Base-by-base conservation (phyloP, 2,329 filamentous ascomycete genomes). In the Beauveria sp. region DNA sequence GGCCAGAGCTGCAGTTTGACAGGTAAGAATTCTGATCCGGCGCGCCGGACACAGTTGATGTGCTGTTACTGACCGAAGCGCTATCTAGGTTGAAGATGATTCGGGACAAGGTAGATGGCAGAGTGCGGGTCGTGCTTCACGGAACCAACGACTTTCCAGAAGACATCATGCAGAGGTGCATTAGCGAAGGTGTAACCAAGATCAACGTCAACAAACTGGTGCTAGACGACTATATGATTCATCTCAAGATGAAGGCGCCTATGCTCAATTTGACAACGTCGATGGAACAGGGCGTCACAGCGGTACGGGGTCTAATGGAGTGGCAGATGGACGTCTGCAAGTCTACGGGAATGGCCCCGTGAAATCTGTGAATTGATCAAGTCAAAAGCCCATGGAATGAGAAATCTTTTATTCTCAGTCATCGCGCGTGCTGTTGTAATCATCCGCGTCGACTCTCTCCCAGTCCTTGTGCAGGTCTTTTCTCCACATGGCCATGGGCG, bases 311-410 rank as follows among this genome's bases (percentile, higher is more conserved):
- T 63, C 69, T 78, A 64, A 75, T 73, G 54, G 77, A 79, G 67
- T 73, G 73, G 71, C 77, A 77, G 73, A 80, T 80, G 75, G 75
- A 79, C 58, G 72, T 79, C 5, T 76, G 73, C 59, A 76, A 74
- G 16, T 79, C 76, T 20, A 73, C 74, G 34, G 77, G 78, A 4
- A 79, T 76, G 64, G 77, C 74, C 4, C 30, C 30, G 30, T 34
- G 12, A 12, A 34, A 5, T 5, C 3, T 12, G 10, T 34, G 12
- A 5, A 34, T 5, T 12, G 10, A 1, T 34, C 10, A 34, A 12
- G 5, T 12, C 30, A 34, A 34, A 34, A 34, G 30, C 3, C 3
- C 10, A 3, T 12, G 30, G 3, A 10, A 30, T 30, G 28, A 30
- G 28, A 30, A 30, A 3, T 30, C 2, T 10, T 1, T 30, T 10